These are phyloP conservation scores for Populus pruinosa DNA, from an alignment of 345 rosid genomes.

Conservation along the genomic window DNA sequence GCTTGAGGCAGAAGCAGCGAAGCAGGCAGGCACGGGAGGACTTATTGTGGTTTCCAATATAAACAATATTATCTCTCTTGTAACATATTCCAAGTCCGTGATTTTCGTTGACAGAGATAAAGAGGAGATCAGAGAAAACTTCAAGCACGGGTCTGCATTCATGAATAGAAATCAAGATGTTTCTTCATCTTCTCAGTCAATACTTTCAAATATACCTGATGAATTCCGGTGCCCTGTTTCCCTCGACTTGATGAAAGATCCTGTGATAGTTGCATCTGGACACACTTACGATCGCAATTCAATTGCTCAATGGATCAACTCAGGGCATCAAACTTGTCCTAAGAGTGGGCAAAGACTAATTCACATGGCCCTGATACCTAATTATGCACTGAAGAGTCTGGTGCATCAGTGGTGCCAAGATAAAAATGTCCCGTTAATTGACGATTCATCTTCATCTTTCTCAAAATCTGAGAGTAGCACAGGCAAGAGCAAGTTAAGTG, in stretches of 20 bases:
- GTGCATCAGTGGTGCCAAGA: constrained; percentile 68
- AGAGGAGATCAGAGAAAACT: constrained; percentile 25
- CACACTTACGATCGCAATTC: constrained; percentile 64
- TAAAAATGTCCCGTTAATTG: constrained; percentile 44
- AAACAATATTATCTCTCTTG: constrained; percentile 55
- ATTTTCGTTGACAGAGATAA: constrained; percentile 31
- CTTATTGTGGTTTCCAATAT: constrained; percentile 55
- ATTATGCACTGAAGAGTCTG: constrained; percentile 59
- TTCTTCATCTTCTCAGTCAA: constrained; percentile 40
- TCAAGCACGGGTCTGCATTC: constrained; percentile 16
- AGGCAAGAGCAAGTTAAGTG: constrained; percentile 25
- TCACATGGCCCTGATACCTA: constrained; percentile 65
- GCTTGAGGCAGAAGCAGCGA: constrained; percentile 49
- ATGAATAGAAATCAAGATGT: constrained; percentile 24
- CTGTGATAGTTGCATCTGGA: constrained; percentile 62
- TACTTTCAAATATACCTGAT: constrained; percentile 40
- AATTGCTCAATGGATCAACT: constrained; percentile 62
- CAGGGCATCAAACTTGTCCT: constrained; percentile 68
- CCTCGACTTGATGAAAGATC: constrained; percentile 65
- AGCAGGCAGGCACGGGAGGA: constrained; percentile 74
- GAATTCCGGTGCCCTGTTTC: constrained; percentile 67
- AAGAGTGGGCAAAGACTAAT: constrained; percentile 61
- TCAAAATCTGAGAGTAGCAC: constrained; percentile 24
- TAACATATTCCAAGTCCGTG: constrained; percentile 42
- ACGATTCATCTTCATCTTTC: constrained; percentile 35